A percentile compares a stretch with the other conserved stretches of the same genome.
Conservation (phyloP, 805 yeast genomes). For the Teunomyces cretensis region DNA sequence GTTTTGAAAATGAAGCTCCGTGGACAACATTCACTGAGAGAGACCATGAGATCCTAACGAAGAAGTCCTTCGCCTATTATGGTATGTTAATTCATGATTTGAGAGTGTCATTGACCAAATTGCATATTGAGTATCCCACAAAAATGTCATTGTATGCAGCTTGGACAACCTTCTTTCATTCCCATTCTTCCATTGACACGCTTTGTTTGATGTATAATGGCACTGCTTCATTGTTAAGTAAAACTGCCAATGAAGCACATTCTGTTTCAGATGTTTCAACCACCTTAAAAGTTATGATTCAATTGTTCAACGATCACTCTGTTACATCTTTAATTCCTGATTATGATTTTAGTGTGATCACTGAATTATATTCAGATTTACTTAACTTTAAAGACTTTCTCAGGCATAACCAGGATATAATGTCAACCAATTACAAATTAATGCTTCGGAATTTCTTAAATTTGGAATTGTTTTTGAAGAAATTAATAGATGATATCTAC, state of each 20-base stretch:
- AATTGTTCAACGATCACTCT: constrained; percentile 22
- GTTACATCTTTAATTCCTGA: constrained; percentile 31
- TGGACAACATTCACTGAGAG: constrained; percentile 26
- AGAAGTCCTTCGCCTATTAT: constrained; percentile 32
- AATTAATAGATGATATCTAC: constrained; percentile 22
- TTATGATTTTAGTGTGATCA: constrained; percentile 29
- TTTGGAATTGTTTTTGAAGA: constrained; percentile 28
- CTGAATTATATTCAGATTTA: constrained; percentile 25
- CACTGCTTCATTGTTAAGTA: constrained; percentile 29
- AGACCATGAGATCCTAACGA: constrained; percentile 29
- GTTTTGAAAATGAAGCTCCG: constrained; percentile 6
- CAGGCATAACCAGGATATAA: constrained; percentile 9
- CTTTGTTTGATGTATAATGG: constrained; percentile 34
- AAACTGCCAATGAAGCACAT: constrained; percentile 21
- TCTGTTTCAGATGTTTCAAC: constrained; percentile 17
- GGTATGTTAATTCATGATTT: constrained; percentile 36
- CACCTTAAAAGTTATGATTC: constrained; percentile 18
- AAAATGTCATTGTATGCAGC: constrained; percentile 37
- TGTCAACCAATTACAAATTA: constrained; percentile 6
- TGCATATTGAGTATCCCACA: constrained; percentile 36
- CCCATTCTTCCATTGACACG: constrained; percentile 32
- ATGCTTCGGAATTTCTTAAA: constrained; percentile 18
- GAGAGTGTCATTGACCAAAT: constrained; percentile 27
- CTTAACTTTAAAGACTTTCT: constrained; percentile 25
- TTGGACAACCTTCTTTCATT: constrained; percentile 34